Evolutionary conservation across 2,329 filamentous ascomycete genomes (phyloP), one percentile per base, ranked within the genome.

Genomic region (Ceratocystis huliohia): DNA sequence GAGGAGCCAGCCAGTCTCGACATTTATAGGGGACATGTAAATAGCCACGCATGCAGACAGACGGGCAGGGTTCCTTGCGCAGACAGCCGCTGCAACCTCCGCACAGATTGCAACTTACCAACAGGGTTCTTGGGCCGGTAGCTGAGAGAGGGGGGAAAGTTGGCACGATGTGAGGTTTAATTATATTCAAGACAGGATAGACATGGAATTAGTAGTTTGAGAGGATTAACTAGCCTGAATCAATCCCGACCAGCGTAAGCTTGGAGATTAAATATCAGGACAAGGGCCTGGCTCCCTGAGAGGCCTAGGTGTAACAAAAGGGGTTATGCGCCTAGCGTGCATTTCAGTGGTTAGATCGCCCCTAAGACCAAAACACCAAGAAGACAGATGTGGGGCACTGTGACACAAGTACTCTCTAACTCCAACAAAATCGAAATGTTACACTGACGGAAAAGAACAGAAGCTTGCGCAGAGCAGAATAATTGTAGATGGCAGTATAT

Each of bases 321-420:
- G 62, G 62, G 62, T 46, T 63, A 63, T 62, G 37, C 61, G 13
- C 3, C 30, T 48, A 48, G 22, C 41, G 37, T 33, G 28, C 8
- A 20, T 15, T 50, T 37, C 33, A 37, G 33, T 37, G 10, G 33
- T 10, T 37, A 37, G 7, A 37, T 37, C 7, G 33, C 33, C 33
- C 8, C 33, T 37, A 37, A 37, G 33, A 37, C 46, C 5, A 20
- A 50, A 50, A 8, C 7, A 20, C 45, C 28, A 46, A 30, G 7
- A 30, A 17, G 33, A 17, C 5, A 15, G 1, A 57, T 33, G 53
- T 57, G 53, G 53, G 53, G 53, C 25, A 7, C 17, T 17, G 53
- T 57, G 53, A 57, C 53, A 57, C 53, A 57, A 33, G 17, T 2
- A 20, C 33, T 37, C 25, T 10, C 53, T 28, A 57, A 20, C 25